Conservation (phyloP, 208 protist genomes). For the Leishmania arabica region DNA sequence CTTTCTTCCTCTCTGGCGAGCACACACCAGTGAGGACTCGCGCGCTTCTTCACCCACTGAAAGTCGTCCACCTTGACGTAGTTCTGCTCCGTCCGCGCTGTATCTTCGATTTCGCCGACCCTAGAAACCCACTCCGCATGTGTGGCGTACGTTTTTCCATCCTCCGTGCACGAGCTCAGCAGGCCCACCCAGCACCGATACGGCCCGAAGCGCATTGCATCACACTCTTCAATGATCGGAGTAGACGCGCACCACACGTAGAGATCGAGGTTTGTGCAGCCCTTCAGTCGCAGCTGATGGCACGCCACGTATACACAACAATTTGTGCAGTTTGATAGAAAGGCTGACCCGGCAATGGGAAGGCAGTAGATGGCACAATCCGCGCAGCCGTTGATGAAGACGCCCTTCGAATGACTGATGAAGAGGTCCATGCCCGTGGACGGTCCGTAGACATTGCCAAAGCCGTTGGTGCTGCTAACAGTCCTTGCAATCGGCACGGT, state of each 20-base stretch:
- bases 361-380: slow-evolving; percentile 59
- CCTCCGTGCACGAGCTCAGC: slow-evolving; percentile 35
- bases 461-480: slow-evolving; percentile 7
- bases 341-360: slow-evolving; percentile 80
- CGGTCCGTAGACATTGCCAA: slow-evolving; percentile 49
- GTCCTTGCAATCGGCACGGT: neutral
- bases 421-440: slow-evolving; percentile 35
- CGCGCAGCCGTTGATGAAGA: slow-evolving; percentile 57
- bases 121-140: slow-evolving; percentile 60
- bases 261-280: slow-evolving; percentile 63
- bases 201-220: slow-evolving; percentile 70
- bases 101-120: slow-evolving; percentile 61
- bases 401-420: slow-evolving; percentile 47
- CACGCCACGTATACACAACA: slow-evolving; percentile 83
- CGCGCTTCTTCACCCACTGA: slow-evolving; percentile 82
- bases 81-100: slow-evolving; percentile 29
- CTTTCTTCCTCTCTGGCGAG: slow-evolving; percentile 41
- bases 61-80: slow-evolving; percentile 86
- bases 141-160: slow-evolving; percentile 31
- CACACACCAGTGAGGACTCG: slow-evolving; percentile 82
- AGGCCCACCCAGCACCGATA: slow-evolving; percentile 81
- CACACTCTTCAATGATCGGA: slow-evolving; percentile 84
- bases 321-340: slow-evolving; percentile 64
- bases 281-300: slow-evolving; percentile 86
- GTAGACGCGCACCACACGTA: slow-evolving; percentile 85